phyloP scores from a whole-genome alignment of 306 rosid genomes.

The Trichosanthes truncata region DNA sequence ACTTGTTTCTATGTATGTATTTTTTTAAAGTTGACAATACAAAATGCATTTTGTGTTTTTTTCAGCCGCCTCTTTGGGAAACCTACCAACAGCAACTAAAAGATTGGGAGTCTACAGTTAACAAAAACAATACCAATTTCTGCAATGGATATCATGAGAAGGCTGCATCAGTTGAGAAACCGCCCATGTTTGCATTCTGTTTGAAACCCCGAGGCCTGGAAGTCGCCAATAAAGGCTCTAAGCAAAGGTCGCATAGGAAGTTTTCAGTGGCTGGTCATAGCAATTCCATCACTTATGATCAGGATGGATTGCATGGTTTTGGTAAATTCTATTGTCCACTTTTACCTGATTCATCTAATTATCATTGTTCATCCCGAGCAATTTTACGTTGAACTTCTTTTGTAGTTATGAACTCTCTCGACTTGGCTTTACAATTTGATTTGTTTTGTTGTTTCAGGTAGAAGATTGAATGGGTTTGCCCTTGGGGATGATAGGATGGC shows the following conservation, averaged over 20 bases:
- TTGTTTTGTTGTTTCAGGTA: constrained; percentile 46
- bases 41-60: background rate
- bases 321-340: constrained; percentile 33
- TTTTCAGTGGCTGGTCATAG: constrained; percentile 53
- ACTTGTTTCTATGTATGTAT: background rate
- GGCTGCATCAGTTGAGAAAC: constrained; percentile 59
- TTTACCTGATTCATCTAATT: background rate
- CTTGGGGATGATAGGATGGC: constrained; percentile 51
- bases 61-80: constrained; percentile 87
- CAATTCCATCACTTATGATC: constrained; percentile 39
- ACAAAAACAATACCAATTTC: constrained; percentile 28
- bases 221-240: constrained; percentile 64
- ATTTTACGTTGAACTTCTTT: constrained; percentile 5
- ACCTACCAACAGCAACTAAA: constrained; percentile 54
- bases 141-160: constrained; percentile 41
- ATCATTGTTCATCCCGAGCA: background rate
- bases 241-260: constrained; percentile 73
- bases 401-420: background rate
- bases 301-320: constrained; percentile 48
- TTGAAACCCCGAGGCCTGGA: constrained; percentile 90
- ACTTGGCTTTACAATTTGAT: background rate
- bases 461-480: constrained; percentile 57
- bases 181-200: constrained; percentile 90
- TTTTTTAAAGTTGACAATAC: background rate
- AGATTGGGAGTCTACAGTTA: constrained; percentile 70